Percentiles rank a stretch among this genome's conserved stretches.
Evolutionary conservation across 1,139 yeast genomes (phyloP).

Genomic region (Zhuliangozyma blackwelliae): DNA sequence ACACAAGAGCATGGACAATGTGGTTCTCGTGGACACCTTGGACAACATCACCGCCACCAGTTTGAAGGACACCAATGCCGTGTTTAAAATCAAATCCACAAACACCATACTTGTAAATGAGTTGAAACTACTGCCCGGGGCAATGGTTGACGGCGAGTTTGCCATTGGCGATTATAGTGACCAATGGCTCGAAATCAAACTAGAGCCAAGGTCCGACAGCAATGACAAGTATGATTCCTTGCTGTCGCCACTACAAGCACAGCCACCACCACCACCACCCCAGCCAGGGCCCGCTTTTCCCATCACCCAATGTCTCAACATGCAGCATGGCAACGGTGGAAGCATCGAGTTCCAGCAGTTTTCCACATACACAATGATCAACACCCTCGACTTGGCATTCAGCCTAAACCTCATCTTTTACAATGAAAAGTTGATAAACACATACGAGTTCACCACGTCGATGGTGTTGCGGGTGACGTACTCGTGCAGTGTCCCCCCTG

Average conservation of each 20-base stretch:
- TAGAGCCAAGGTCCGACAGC: neutral
- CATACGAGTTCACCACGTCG: conserved; percentile 7
- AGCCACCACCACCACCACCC: no score
- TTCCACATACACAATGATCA: conserved; percentile 3
- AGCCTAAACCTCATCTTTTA: conserved; percentile 8
- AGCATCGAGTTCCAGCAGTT: conserved; percentile 6
- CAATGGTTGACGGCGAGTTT: neutral
- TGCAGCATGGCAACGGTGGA: conserved; percentile 11
- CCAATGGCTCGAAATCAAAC: conserved; percentile 3
- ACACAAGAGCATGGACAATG: neutral
- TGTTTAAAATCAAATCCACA: conserved; percentile 4
- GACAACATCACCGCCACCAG: neutral
- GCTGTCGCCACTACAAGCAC: no score
- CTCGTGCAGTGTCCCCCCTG: conserved; percentile 9
- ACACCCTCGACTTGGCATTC: conserved; percentile 7
- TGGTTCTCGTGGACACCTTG: conserved; percentile 1
- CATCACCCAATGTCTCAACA: conserved; percentile 11
- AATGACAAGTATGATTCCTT: no score
- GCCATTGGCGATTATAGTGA: neutral
- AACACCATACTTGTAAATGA: conserved; percentile 5
- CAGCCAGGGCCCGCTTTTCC: conserved; percentile 3
- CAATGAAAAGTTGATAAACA: conserved; percentile 6
- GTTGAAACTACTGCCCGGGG: neutral
- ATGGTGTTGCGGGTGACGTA: conserved; percentile 8
- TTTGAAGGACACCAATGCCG: conserved; percentile 1